A percentile compares a stretch with the other conserved stretches of the same genome.
Conservation (phyloP, 108 stramenopile genomes). For the Skeletonema marinoi region DNA sequence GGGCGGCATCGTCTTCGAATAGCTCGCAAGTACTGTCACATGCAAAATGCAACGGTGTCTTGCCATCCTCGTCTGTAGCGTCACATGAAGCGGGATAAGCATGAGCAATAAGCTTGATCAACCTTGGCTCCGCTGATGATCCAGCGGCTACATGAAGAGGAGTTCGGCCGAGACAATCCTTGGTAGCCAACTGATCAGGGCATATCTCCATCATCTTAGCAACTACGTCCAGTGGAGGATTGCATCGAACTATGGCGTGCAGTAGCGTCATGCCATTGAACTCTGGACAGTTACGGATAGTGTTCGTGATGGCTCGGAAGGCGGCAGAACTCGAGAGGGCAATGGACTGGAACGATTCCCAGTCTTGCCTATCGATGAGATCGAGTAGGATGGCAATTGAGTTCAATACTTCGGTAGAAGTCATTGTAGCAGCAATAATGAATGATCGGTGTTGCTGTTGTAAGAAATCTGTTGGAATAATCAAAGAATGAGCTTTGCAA, state of each 20-base stretch:
- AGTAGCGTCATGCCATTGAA: constrained; percentile 20
- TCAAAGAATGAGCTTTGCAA: no score
- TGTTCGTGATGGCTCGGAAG: background rate
- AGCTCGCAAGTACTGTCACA: constrained; percentile 14
- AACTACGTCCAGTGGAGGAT: constrained; percentile 34
- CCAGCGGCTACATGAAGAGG: constrained; percentile 76
- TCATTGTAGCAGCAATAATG: background rate
- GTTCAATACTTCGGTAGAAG: background rate
- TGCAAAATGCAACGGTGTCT: constrained; percentile 77
- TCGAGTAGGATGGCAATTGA: background rate
- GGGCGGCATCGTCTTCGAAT: constrained; percentile 5
- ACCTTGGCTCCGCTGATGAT: constrained; percentile 55
- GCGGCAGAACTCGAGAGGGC: background rate
- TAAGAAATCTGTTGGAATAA: no score
- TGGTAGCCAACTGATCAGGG: constrained; percentile 52
- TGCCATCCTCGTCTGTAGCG: constrained; percentile 55
- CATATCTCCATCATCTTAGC: constrained; percentile 53
- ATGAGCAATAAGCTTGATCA: constrained; percentile 51
- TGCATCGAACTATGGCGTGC: constrained; percentile 2
- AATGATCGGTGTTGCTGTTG: no score
- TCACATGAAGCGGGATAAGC: constrained; percentile 62
- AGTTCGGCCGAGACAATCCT: constrained; percentile 66
- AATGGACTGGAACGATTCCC: background rate
- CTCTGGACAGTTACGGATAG: background rate
- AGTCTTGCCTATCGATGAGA: background rate